Base-by-base conservation (phyloP, 495 filamentous ascomycete genomes). In the Daldinia concentrica region DNA sequence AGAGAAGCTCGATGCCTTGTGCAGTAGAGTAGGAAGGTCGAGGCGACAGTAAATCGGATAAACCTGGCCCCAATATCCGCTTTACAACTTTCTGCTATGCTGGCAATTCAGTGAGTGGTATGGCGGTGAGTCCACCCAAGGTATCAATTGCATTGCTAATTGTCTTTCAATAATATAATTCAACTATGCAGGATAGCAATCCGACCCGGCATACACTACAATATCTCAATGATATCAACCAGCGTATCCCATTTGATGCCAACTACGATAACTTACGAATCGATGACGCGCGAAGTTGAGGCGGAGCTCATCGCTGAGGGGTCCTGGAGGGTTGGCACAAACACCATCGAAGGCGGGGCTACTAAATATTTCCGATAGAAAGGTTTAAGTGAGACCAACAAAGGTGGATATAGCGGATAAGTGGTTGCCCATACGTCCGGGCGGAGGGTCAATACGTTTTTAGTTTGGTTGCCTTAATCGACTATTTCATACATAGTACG, bases 391-490 rank as follows among this genome's bases (percentile, higher is more conserved):
- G 39, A 43, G 39, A 22, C 41, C 34, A 4, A 14, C 34, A 36
- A 4, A 36, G 11, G 34, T 36, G 34, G 34, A 5, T 30, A 30
- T 36, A 36, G 34, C 2, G 12, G 34, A 11, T 36, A 14, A 48
- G 17, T 48, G 17, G 19, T 48, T 22, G 0, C 41, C 15, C n/a
- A 48, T 36, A 36, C 34, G 1, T 14, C 6, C 1, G n/a, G 19
- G 41, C 22, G n/a, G n/a, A 48, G n/a, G 19, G 19, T 17, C 2
- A 43, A 43, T 15, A 19, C 1, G 17, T 24, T 51, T 51, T 52
- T 52, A 52, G 48, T 27, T 29, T 29, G 48, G 48, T 52, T 52
- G 48, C 48, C 48, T 52, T 52, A 52, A 24, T 52, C 22, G 41
- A 17, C n/a, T 19, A 9, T n/a, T n/a, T n/a, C n/a, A n/a, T n/a